Evolutionary conservation across 306 rosid genomes (phyloP), one percentile per base, ranked within the genome.

Genomic region (Fragaria iinumae): DNA sequence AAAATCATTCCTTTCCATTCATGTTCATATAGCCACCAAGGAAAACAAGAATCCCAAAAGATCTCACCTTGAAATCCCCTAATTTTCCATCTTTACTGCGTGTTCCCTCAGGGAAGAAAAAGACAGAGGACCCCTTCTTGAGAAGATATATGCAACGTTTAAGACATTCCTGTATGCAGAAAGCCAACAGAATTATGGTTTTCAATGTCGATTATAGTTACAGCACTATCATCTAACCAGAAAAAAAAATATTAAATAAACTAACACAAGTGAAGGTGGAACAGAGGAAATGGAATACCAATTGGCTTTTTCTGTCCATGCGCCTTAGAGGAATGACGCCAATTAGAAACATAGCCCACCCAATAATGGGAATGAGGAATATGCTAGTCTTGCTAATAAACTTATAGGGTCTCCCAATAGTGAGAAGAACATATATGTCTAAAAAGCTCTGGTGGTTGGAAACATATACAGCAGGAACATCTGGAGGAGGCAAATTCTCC

Each of bases 361-460:
- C 99, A 77, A 95, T 86, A 72, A 95, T 65, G 67, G 99, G 97
- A 83, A 48, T 88, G 81, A 95, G 88, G 80, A 95, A 95, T 87
- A 95, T 89, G 77, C 87, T 86, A 63, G 99, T 95, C 96, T 95
- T 95, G 92, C 99, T 95, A 80, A 95, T 92, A 86, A 95, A 92
- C 83, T 92, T 95, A 76, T 88, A 95, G 84, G 88, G 84, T 83
- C 96, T 89, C 45, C 99, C 97, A 21, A 95, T 83, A 32, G 93
- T 95, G 67, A 92, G 91, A 86, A 92, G 96, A 53, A 94, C 84
- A 76, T 89, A 95, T 84, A 90, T 90, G 82, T 95, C 99, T 36
- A 92, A 74, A 86, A 95, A 95, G 88, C 99, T 95, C 89, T 95
- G 99, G 80, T 92, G 97, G 84, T 95, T 95, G 16, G 99, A 95